phyloP scores from a whole-genome alignment of 371 early-diverging fungal genomes.

The Saksenaea oblongispora region DNA sequence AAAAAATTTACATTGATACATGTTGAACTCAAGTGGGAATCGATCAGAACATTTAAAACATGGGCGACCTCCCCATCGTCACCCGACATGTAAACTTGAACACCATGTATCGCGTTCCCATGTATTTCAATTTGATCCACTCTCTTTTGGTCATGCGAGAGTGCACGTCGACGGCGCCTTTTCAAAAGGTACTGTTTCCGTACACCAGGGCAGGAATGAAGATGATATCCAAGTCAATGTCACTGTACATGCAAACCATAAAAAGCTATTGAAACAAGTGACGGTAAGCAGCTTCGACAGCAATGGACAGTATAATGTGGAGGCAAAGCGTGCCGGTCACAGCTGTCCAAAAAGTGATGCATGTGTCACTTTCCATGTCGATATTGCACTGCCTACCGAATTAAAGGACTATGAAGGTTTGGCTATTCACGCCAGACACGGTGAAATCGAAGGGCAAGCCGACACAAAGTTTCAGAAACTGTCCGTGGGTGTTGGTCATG shows the following conservation, averaged over 20 bases:
- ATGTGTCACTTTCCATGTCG: constrained; percentile 12
- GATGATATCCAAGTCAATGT: constrained; percentile 6
- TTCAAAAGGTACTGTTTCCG: neutral
- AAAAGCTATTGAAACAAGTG: constrained; percentile 4
- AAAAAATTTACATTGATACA: neutral
- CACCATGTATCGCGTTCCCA: neutral
- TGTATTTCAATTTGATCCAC: neutral
- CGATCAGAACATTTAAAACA: neutral
- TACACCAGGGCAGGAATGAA: neutral
- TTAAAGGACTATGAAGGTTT: neutral
- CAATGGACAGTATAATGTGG: constrained; percentile 12
- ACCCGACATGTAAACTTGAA: constrained; percentile 9
- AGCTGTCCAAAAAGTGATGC: constrained; percentile 8
- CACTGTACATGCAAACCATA: neutral
- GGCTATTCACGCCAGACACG: constrained; percentile 1
- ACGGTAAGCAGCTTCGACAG: constrained; percentile 1
- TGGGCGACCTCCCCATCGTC: constrained; percentile 13
- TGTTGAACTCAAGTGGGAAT: neutral
- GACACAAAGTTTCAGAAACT: constrained; percentile 5
- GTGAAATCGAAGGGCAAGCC: constrained; percentile 3
- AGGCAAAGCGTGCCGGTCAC: constrained; percentile 5
- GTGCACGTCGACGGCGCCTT: neutral
- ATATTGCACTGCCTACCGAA: constrained; percentile 4
- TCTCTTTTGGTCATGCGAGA: neutral
- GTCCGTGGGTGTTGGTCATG: constrained; percentile 18